Evolutionary conservation across 2,329 filamentous ascomycete genomes (phyloP).

Genomic region (Diaporthe sp.): DNA sequence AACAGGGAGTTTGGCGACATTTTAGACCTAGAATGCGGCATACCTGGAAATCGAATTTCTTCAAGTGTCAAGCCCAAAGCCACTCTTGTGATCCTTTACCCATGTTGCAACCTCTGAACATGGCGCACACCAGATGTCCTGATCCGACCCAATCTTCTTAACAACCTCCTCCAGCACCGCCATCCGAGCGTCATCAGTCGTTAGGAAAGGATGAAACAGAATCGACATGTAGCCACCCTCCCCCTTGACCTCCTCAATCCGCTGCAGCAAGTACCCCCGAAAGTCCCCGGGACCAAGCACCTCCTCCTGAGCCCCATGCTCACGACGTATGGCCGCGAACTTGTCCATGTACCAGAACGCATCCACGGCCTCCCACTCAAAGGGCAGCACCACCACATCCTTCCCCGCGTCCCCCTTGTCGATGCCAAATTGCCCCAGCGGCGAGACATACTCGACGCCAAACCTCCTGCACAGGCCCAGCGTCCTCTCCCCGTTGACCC

Average conservation of each 20-base stretch:
- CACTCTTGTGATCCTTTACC: slow-evolving; percentile 42
- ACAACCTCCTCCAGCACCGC: slow-evolving; percentile 46
- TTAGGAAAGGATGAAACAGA: slow-evolving; percentile 49
- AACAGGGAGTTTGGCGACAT: background rate
- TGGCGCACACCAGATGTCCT: slow-evolving; percentile 47
- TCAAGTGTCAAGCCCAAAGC: slow-evolving; percentile 34
- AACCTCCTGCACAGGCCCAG: slow-evolving; percentile 43
- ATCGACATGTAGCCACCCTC: slow-evolving; percentile 46
- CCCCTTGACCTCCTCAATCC: slow-evolving; percentile 43
- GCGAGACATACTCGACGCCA: slow-evolving; percentile 48
- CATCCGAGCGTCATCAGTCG: slow-evolving; percentile 46
- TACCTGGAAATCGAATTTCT: background rate
- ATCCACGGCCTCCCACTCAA: slow-evolving; percentile 49
- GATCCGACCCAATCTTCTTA: slow-evolving; percentile 41
- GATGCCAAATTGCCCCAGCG: slow-evolving; percentile 45
- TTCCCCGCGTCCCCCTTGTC: slow-evolving; percentile 9
- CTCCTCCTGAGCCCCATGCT: slow-evolving; percentile 41
- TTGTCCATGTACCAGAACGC: slow-evolving; percentile 51
- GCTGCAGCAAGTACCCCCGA: slow-evolving; percentile 42
- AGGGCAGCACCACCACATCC: slow-evolving; percentile 47
- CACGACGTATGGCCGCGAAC: slow-evolving; percentile 43
- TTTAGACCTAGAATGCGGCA: background rate
- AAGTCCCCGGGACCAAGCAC: slow-evolving; percentile 42
- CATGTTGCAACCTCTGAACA: slow-evolving; percentile 47
- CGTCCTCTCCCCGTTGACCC: slow-evolving; percentile 44